Percentiles rank a stretch among this genome's conserved stretches.
phyloP scores from a whole-genome alignment of 177 flowering plant species.

The Vitis hybrid region DNA sequence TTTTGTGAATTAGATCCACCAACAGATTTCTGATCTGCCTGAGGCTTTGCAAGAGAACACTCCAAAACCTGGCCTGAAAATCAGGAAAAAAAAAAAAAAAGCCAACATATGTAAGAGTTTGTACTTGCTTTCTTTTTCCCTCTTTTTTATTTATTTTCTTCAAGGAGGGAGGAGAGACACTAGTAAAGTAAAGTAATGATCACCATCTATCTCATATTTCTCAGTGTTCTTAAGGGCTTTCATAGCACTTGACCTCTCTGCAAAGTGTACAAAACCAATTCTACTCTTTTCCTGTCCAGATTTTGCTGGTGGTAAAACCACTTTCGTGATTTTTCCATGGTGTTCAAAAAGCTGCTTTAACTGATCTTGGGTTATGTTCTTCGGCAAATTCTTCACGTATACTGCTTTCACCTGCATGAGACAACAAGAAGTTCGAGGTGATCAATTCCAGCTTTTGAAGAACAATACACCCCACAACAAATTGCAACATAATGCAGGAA shows the following conservation, averaged over 20 bases:
- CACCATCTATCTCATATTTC: conserved; percentile 80
- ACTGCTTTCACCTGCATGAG: conserved; percentile 75
- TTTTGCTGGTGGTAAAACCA: conserved; percentile 79
- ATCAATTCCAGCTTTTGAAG: not conserved
- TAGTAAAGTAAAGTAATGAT: not conserved
- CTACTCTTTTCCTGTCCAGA: conserved; percentile 73
- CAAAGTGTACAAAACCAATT: conserved; percentile 82
- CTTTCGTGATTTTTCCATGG: conserved; percentile 76
- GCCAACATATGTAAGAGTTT: not conserved
- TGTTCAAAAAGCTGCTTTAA: conserved; percentile 62
- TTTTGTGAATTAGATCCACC: conserved; percentile 54
- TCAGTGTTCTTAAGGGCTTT: conserved; percentile 71
- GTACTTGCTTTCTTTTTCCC: no score
- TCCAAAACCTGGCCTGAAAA: conserved; percentile 76
- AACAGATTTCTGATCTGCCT: conserved; percentile 67
- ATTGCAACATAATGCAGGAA: not conserved
- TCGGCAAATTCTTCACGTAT: conserved; percentile 79
- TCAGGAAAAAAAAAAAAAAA: not conserved
- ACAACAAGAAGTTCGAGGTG: conserved; percentile 7
- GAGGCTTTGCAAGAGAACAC: conserved; percentile 98
- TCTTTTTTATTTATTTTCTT: not conserved
- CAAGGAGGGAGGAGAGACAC: not conserved
- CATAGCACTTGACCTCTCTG: conserved; percentile 75
- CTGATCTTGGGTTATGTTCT: conserved; percentile 60
- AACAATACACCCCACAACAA: not conserved